Conservation (phyloP, 2,329 filamentous ascomycete genomes). For the Chaetomiaceae sp. region DNA sequence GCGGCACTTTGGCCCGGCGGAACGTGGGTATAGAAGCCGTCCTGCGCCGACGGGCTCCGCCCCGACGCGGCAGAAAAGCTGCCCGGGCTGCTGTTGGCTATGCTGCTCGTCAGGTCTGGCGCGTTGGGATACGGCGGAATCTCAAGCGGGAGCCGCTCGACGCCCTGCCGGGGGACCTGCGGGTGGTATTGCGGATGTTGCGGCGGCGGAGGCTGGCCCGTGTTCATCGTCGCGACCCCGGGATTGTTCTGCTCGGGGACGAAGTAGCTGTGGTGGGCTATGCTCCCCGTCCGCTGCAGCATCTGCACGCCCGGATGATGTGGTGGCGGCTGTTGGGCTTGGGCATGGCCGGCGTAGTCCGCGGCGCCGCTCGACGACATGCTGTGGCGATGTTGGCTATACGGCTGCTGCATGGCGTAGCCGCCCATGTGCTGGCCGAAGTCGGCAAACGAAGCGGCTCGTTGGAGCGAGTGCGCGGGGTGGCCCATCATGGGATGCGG, state of each 20-base stretch:
- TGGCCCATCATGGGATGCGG: conserved; percentile 37
- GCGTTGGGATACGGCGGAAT: conserved; percentile 44
- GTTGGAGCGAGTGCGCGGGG: conserved; percentile 42
- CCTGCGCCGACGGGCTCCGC: conserved; percentile 50
- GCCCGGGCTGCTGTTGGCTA: conserved; percentile 53
- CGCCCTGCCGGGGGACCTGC: conserved; percentile 47
- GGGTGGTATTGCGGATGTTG: conserved; percentile 47
- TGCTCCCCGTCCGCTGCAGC: conserved; percentile 45
- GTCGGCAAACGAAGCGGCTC: conserved; percentile 52
- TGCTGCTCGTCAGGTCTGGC: conserved; percentile 44
- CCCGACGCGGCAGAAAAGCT: conserved; percentile 54
- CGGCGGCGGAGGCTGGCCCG: conserved; percentile 33
- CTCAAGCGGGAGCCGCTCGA: conserved; percentile 44
- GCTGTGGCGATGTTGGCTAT: conserved; percentile 46
- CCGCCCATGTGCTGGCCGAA: conserved; percentile 48
- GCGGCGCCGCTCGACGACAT: conserved; percentile 41
- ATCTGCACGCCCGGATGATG: conserved; percentile 43
- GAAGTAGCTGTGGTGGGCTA: conserved; percentile 49
- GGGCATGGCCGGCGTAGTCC: conserved; percentile 40
- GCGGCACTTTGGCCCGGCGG: conserved; percentile 41
- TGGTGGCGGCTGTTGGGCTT: conserved; percentile 19
- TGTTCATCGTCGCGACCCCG: conserved; percentile 58
- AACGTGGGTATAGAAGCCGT: conserved; percentile 55
- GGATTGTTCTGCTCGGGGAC: conserved; percentile 59
- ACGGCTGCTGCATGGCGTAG: conserved; percentile 42